These are phyloP conservation scores for Nakazawaea wickerhamii DNA, from an alignment of 805 yeast genomes.

Conservation along the genomic window DNA sequence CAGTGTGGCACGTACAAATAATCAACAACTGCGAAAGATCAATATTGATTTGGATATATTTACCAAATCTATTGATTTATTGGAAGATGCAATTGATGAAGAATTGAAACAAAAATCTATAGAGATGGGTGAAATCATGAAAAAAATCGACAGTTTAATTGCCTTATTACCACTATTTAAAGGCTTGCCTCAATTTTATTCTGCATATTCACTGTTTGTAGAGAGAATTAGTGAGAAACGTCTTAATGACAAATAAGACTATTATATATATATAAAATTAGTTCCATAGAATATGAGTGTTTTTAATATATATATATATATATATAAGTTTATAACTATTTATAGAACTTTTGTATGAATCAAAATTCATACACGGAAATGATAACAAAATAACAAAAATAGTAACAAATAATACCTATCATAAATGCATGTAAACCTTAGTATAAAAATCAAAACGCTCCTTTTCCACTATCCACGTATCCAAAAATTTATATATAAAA, in stretches of 20 bases:
- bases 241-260: neutral
- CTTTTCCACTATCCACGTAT: neutral
- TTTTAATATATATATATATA: too few relatives aligned
- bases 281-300: too few relatives aligned
- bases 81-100: constrained; percentile 40
- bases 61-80: constrained; percentile 33
- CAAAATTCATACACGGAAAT: too few relatives aligned
- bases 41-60: constrained; percentile 23
- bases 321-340: too few relatives aligned
- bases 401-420: too few relatives aligned
- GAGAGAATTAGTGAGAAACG: constrained; percentile 33
- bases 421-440: too few relatives aligned
- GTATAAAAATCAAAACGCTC: neutral
- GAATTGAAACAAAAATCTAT: constrained; percentile 31
- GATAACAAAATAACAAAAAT: too few relatives aligned
- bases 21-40: constrained; percentile 10
- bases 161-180: constrained; percentile 48
- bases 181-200: constrained; percentile 44
- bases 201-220: constrained; percentile 44
- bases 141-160: constrained; percentile 42
- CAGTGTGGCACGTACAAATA: constrained; percentile 7
- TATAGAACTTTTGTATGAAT: too few relatives aligned
- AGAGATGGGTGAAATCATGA: constrained; percentile 30
- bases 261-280: too few relatives aligned
- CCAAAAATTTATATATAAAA: too few relatives aligned